These are phyloP conservation scores for Limonium bicolor DNA, from an alignment of 148 eudicot genomes.

Conservation along the genomic window DNA sequence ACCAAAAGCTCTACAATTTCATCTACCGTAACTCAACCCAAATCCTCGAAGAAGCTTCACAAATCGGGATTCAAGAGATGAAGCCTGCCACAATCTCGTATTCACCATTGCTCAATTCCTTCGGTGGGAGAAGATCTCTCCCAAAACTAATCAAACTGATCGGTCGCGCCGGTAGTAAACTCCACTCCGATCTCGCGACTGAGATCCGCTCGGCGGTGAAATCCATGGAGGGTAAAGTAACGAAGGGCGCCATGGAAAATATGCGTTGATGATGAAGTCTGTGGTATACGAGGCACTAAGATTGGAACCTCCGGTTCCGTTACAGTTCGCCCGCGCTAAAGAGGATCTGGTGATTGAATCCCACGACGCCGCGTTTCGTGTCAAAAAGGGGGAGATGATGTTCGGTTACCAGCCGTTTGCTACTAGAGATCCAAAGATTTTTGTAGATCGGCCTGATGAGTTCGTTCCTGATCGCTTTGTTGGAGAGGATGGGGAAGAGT, in stretches of 20 bases:
- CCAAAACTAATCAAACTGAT: conserved; percentile 39
- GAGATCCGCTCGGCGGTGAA: conserved; percentile 39
- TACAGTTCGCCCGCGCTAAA: conserved; percentile 43
- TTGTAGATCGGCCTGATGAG: conserved; percentile 20
- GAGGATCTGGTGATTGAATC: conserved; percentile 25
- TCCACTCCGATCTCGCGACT: conserved; percentile 26
- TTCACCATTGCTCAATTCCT: conserved; percentile 43
- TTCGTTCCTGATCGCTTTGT: conserved; percentile 40
- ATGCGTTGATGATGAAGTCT: conserved; percentile 43
- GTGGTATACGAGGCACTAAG: conserved; percentile 39
- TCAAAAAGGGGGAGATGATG: conserved; percentile 46
- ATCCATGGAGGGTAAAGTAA: conserved; percentile 28
- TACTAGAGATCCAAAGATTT: conserved; percentile 38
- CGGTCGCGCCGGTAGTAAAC: conserved; percentile 27
- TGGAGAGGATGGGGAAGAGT: conserved; percentile 44
- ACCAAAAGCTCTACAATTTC: conserved; percentile 29
- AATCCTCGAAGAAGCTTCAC: conserved; percentile 35
- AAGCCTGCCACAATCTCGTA: conserved; percentile 62
- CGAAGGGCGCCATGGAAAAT: conserved; percentile 19
- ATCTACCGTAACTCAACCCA: conserved; percentile 15
- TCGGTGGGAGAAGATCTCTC: conserved; percentile 33
- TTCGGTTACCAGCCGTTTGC: conserved; percentile 51
- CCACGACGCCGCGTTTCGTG: conserved; percentile 28
- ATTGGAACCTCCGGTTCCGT: conserved; percentile 43
- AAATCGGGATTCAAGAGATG: conserved; percentile 31